Base-by-base conservation (phyloP, 768 basidiomycete genomes). In the Wakefieldia striispora region DNA sequence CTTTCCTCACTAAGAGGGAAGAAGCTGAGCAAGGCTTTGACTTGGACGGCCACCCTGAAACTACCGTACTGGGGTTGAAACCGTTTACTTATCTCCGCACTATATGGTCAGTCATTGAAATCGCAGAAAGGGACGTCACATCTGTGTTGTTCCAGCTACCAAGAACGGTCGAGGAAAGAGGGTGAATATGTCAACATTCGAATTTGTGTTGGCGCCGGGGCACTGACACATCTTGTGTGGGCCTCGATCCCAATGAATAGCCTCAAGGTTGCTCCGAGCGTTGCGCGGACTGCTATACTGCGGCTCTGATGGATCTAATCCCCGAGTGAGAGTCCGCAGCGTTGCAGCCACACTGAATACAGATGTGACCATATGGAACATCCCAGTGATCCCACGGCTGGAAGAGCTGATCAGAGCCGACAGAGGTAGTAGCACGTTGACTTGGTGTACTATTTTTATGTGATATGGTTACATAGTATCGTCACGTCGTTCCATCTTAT, bases 151-250 rank as follows among this genome's bases (percentile, higher is more conserved):
- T 20, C 58, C 59, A 17, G 53, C 43, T 31, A 49, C 47, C 23
- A 63, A 56, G 48, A 35, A 42, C 24, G 49, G 53, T 24, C 57
- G 62, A 24, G 47, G 60, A 46, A 60, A 52, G 47, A 63, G 51
- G 47, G 41, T 17, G 50, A 66, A 60, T n/a, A 62, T 56, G 51
- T 35, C 55, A 45, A 52, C 58, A 9, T 57, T 64, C 11, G n/a
- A n/a, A n/a, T n/a, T n/a, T n/a, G 42, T 71, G 39, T 57, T 76
- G 39, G 71, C 73, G 1, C 75, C 73, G 3, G 58, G 67, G 27
- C 75, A n/a, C n/a, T n/a, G n/a, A n/a, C n/a, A 76, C 49, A 46
- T 76, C 37, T 44, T 73, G 41, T 70, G 72, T n/a, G 74, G 72
- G 29, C 49, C 76, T 33, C 53, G 54, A n/a, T 39, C 55, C 16